phyloP scores from a whole-genome alignment of 1,139 yeast genomes.

The Nakaseomyces uthaithaninus region DNA sequence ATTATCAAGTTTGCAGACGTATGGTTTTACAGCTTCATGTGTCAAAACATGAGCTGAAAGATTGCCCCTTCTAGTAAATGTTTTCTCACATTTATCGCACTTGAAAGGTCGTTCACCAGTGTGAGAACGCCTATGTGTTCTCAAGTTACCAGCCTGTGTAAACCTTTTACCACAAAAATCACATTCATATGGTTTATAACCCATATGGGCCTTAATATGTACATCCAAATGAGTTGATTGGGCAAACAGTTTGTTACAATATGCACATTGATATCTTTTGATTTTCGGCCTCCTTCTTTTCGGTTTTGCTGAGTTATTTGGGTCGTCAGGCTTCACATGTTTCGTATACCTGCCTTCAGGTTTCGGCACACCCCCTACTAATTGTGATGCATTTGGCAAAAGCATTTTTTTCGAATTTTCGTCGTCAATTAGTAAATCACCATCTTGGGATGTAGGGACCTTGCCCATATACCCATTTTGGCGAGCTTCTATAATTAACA shows the following conservation, averaged over 20 bases:
- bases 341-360: slow-evolving; percentile 33
- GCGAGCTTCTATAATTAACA: slow-evolving; percentile 84
- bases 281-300: slow-evolving; percentile 23
- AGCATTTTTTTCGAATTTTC: slow-evolving; percentile 32
- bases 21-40: slow-evolving; percentile 74
- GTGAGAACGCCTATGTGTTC: slow-evolving; percentile 81
- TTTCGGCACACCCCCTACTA: slow-evolving; percentile 80
- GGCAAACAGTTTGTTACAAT: slow-evolving; percentile 61
- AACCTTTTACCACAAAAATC: slow-evolving; percentile 70
- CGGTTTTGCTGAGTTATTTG: neutral
- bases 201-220: slow-evolving; percentile 70
- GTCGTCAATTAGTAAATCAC: slow-evolving; percentile 32
- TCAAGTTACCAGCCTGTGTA: slow-evolving; percentile 85
- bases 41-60: slow-evolving; percentile 79
- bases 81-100: slow-evolving; percentile 67
- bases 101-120: slow-evolving; percentile 87
- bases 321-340: slow-evolving; percentile 3
- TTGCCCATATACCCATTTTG: slow-evolving; percentile 60
- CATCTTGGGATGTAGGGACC: slow-evolving; percentile 57
- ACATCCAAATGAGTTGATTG: slow-evolving; percentile 75
- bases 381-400: slow-evolving; percentile 54
- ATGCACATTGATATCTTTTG: slow-evolving; percentile 63
- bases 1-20: slow-evolving; percentile 66
- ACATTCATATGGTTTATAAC: slow-evolving; percentile 74
- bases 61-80: slow-evolving; percentile 84